phyloP scores from a whole-genome alignment of 2,329 filamentous ascomycete genomes.

The Colletotrichum sp. region DNA sequence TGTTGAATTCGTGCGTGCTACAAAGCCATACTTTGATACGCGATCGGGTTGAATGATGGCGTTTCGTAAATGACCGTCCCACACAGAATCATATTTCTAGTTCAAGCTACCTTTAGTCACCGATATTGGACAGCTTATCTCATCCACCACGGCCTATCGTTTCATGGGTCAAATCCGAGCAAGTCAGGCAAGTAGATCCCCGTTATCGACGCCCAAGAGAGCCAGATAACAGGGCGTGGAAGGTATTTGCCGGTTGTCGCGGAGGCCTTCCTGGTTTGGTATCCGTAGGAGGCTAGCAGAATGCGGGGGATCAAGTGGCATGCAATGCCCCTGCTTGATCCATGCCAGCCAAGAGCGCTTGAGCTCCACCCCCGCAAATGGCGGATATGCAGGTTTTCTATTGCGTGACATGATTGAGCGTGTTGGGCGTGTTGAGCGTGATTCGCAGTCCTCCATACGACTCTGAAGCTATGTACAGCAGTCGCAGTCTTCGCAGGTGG shows the following conservation, averaged over 20 bases:
- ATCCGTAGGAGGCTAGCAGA: background rate
- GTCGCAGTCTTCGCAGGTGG: background rate
- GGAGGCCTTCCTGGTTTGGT: background rate
- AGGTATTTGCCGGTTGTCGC: background rate
- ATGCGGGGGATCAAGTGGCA: background rate
- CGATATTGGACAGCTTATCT: accelerated
- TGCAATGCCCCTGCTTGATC: background rate
- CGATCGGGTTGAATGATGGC: background rate
- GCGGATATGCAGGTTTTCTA: background rate
- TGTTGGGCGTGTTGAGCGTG: background rate
- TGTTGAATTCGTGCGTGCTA: no score
- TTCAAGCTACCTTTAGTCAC: background rate
- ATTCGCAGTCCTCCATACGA: background rate
- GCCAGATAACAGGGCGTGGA: background rate
- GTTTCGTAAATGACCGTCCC: no score
- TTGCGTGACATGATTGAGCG: background rate
- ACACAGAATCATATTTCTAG: background rate
- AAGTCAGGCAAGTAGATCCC: background rate
- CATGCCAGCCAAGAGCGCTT: background rate
- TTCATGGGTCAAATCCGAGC: background rate
- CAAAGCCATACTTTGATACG: background rate
- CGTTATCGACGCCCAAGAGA: background rate
- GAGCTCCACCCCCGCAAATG: background rate
- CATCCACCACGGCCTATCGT: background rate
- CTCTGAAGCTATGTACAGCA: background rate